Evolutionary conservation across 768 basidiomycete species (phyloP).

Genomic region (Suillus subalutaceus): DNA sequence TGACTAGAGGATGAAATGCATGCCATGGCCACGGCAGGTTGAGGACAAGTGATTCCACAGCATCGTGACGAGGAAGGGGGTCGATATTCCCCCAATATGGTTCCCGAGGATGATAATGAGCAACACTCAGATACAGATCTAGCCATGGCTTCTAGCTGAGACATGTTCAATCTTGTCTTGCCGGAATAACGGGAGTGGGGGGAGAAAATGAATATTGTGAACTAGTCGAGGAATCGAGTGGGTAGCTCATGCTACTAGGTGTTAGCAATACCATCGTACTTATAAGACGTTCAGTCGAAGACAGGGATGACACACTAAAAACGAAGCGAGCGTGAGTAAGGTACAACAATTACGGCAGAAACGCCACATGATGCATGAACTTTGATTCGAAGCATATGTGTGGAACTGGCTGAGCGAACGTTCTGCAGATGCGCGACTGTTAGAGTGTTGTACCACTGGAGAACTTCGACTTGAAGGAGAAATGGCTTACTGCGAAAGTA

Average conservation of each 20-base stretch:
- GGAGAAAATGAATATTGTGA: neutral
- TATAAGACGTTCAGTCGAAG: neutral
- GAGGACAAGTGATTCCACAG: neutral
- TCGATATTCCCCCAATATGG: neutral
- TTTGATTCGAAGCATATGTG: constrained; percentile 1
- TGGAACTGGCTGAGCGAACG: neutral
- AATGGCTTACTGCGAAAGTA: neutral
- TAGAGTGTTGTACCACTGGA: neutral
- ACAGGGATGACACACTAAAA: neutral
- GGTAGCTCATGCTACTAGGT: neutral
- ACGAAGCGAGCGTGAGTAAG: constrained; percentile 9
- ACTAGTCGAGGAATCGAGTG: neutral
- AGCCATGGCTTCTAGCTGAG: neutral
- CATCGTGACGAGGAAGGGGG: neutral
- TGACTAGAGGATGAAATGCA: neutral
- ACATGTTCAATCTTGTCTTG: neutral
- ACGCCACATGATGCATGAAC: neutral
- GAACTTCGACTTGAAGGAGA: neutral
- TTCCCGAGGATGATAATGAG: neutral
- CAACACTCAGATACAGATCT: neutral
- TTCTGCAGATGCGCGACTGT: neutral
- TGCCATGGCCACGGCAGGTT: too few species aligned
- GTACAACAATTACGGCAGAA: constrained; percentile 9
- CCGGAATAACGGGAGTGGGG: neutral
- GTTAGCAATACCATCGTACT: neutral